A percentile compares a stretch with the other conserved stretches of the same genome.
phyloP scores from a whole-genome alignment of 164 flowering plant genomes.

The Vitis cinerea region DNA sequence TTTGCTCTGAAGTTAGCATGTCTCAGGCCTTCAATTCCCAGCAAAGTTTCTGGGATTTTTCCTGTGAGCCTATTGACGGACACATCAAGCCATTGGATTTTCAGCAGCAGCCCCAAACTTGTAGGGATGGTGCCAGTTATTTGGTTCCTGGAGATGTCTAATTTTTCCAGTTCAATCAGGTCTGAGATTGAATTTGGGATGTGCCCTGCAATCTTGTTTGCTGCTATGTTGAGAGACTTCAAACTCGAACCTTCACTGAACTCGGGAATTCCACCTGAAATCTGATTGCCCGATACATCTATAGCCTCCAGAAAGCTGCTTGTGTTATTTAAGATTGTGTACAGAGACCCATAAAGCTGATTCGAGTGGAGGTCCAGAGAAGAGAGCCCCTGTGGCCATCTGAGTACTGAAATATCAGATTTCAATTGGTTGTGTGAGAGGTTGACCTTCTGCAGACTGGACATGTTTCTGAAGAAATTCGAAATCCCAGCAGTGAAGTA shows the following conservation, averaged over 20 bases:
- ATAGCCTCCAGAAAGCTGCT: slow-evolving; percentile 55
- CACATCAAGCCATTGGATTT: slow-evolving; percentile 72
- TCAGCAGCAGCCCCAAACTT: slow-evolving; percentile 49
- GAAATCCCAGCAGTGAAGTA: slow-evolving; percentile 43
- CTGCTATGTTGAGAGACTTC: slow-evolving; percentile 55
- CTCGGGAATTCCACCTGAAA: slow-evolving; percentile 65
- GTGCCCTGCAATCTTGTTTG: slow-evolving; percentile 66
- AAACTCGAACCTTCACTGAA: slow-evolving; percentile 43
- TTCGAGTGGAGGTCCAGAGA: slow-evolving; percentile 70
- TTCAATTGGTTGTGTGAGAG: slow-evolving; percentile 69
- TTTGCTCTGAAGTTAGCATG: slow-evolving; percentile 87
- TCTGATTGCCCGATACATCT: slow-evolving; percentile 56
- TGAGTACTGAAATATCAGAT: slow-evolving; percentile 45
- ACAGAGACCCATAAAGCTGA: slow-evolving; percentile 58
- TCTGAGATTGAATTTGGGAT: slow-evolving; percentile 79
- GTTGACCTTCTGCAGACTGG: slow-evolving; percentile 58
- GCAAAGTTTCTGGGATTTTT: slow-evolving; percentile 63
- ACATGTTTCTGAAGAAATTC: slow-evolving; percentile 54
- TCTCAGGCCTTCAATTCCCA: slow-evolving; percentile 38
- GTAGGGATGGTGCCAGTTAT: slow-evolving; percentile 76
- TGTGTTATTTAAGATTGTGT: slow-evolving; percentile 42
- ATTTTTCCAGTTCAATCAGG: slow-evolving; percentile 46
- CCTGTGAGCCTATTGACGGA: slow-evolving; percentile 71
- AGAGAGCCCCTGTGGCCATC: slow-evolving; percentile 54
- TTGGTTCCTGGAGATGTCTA: slow-evolving; percentile 70